These are phyloP conservation scores for Fusarium citri DNA, from an alignment of 2,329 filamentous ascomycete species.

Conservation along the genomic window DNA sequence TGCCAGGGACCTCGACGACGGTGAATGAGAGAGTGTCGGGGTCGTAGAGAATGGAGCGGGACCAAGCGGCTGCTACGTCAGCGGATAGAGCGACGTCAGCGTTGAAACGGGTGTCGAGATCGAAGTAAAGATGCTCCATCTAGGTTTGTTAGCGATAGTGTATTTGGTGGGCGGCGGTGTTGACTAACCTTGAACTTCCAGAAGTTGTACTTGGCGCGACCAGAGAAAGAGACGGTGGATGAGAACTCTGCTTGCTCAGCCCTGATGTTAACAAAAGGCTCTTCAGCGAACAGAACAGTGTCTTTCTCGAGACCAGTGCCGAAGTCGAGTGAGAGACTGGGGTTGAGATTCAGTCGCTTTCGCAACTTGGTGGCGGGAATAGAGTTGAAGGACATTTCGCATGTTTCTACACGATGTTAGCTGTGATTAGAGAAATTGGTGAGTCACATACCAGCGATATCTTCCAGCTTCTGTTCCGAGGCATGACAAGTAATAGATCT, in stretches of 20 bases:
- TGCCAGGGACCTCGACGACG: conserved; percentile 7
- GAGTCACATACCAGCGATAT: conserved; percentile 3
- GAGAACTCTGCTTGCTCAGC: conserved; percentile 18
- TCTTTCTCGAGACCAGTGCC: conserved; percentile 6
- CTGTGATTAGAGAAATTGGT: accelerated
- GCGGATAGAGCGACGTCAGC: conserved; percentile 4
- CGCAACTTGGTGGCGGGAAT: conserved; percentile 10
- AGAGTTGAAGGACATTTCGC: conserved; percentile 17
- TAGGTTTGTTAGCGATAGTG: no score
- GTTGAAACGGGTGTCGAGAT: conserved; percentile 12
- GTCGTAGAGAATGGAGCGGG: conserved; percentile 8
- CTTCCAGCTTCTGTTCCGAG: neutral
- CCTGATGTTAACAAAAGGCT: conserved; percentile 20
- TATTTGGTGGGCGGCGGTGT: accelerated
- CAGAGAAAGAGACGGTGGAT: conserved; percentile 13
- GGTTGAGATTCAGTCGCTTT: conserved; percentile 6
- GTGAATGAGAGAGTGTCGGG: conserved; percentile 12
- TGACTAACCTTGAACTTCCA: conserved; percentile 9
- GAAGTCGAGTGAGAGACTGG: conserved; percentile 4
- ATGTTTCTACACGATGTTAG: conserved; percentile 1
- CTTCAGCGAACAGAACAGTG: conserved; percentile 7
- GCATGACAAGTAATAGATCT: conserved; percentile 15
- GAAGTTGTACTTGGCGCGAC: conserved; percentile 17
- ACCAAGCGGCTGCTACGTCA: conserved; percentile 17
- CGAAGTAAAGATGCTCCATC: conserved; percentile 23